Base-by-base conservation (phyloP, 148 eudicot species). In the Rhododendron williamsianum region DNA sequence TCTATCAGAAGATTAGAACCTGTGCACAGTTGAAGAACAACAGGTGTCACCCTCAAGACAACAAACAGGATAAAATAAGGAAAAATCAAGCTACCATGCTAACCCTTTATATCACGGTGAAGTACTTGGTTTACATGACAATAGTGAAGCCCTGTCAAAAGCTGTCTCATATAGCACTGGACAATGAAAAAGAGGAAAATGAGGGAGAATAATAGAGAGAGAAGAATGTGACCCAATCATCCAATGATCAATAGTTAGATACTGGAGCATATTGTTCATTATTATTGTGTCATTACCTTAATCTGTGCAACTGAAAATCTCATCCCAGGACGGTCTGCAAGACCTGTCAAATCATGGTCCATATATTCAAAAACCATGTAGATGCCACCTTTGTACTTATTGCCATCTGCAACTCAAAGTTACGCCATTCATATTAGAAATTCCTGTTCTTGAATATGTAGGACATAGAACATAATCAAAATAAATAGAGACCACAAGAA, bases 41-140 rank as follows among this genome's bases (percentile, higher is more conserved):
- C 36, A 46, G 60, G 60, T 4, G 60, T 51, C 9, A 56, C 82
- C 41, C 45, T 38, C 43, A 4, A 27, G 36, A 69, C 25, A 69
- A 69, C 16, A 27, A 69, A 69, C 33, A 21, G 46, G 30, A 81
- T 35, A 27, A 35, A 67, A 78, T 13, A 52, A 8, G 23, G 82
- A 52, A 9, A 13, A 82, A 8, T 52, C 36, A 56, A 41, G 2
- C 60, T 35, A 76, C 25, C 9, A 38, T 33, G 67, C 51, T 56
- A 45, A 91, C 98, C 96, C 91, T 94, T 94, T 36, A 93, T 93
- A 84, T 94, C 98, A 76, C 95, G 91, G 83, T 94, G 98, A 89
- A 94, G 93, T 65, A 94, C 95, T 88, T 91, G 91, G 88, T 94
- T 94, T 84, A 90, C 90, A 88, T 92, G 98, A 89, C 98, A 94